Base-by-base conservation (phyloP, 495 filamentous ascomycete genomes). In the Aspergillus homomorphus region DNA sequence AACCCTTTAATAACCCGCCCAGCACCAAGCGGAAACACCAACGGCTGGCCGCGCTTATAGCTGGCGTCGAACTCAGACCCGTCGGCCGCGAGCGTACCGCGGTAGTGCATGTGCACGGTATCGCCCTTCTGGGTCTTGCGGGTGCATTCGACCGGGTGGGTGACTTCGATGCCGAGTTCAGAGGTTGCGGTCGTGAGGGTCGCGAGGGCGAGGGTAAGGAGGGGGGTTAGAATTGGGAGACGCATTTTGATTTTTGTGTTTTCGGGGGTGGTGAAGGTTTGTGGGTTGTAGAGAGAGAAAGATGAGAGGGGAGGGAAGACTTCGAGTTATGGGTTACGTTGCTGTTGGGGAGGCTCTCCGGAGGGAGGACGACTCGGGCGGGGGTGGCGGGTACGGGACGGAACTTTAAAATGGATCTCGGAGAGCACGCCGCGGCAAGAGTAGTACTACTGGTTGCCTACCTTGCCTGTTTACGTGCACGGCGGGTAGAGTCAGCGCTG, bases 1-100 rank as follows among this genome's bases (percentile, higher is more conserved):
- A 62, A 91, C 85, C 89, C 92, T 76, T 90, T 86, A 65, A 98
- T 98, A 30, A 97, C 93, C 66, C 85, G 81, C 8, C 91, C 91
- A 30, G 75, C 76, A 14, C 93, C 93, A 15, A 98, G 75, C 58
- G 73, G 83, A 73, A 98, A 97, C 60, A 57, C 80, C 69, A 98
- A 85, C 0, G 93, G 93, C 51, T 73, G 61, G 26, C 84, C 82
- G 51, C 91, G 85, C 62, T 91, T 82, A 73, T 93, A 96, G 63
- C 75, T 82, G 23, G 77, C 67, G 58, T 86, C 83, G 64, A 86
- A 86, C 57, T 84, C 66, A n/a, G 67, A 69, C 51, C 81, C 80
- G 54, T 73, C 69, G 20, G 67, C 53, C 23, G 69, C 79, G 22
- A 96, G 81, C 0, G 87, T 94, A 57, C 93, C 93, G 33, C 83